Percentiles rank a stretch among this genome's conserved stretches.
These are phyloP conservation scores for Zangia roseola DNA, from an alignment of 768 basidiomycete genomes.

Conservation along the genomic window DNA sequence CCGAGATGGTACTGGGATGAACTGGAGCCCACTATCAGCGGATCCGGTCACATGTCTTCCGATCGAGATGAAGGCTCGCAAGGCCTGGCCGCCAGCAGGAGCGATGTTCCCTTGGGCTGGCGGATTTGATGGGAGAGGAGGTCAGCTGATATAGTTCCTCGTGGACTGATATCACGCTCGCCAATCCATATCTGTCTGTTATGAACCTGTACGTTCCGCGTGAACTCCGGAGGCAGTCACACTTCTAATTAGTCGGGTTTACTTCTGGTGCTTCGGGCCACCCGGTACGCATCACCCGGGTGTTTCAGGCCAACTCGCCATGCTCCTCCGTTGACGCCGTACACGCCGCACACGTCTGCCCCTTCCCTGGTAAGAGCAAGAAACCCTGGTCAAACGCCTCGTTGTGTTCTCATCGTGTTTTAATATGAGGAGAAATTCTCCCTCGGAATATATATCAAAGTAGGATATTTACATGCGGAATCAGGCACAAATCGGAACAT, in stretches of 20 bases:
- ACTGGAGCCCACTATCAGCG: slow-evolving; percentile 1
- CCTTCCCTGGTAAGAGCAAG: slow-evolving; percentile 6
- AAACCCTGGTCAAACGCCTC: background rate
- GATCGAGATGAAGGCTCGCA: slow-evolving; percentile 6
- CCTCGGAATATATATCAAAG: slow-evolving; percentile 6
- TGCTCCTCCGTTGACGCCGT: background rate
- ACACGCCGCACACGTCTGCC: background rate
- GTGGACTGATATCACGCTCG: slow-evolving; percentile 12
- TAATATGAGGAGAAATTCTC: slow-evolving; percentile 5
- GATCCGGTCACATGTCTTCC: slow-evolving; percentile 7
- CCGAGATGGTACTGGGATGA: slow-evolving; percentile 67
- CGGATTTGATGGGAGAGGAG: slow-evolving; percentile 19
- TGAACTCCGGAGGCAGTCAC: slow-evolving; percentile 21
- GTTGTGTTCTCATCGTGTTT: slow-evolving; percentile 16
- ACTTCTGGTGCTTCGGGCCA: slow-evolving; percentile 18
- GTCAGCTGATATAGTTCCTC: slow-evolving; percentile 20
- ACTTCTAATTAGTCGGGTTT: slow-evolving; percentile 28
- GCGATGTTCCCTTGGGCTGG: slow-evolving; percentile 19
- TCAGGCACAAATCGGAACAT: slow-evolving; percentile 20
- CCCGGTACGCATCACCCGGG: slow-evolving; percentile 7
- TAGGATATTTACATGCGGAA: slow-evolving; percentile 16
- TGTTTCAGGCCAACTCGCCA: slow-evolving; percentile 14
- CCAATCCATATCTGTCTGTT: slow-evolving; percentile 6
- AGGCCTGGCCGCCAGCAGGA: background rate
- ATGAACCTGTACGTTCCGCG: slow-evolving; percentile 25